phyloP scores from a whole-genome alignment of 2,329 filamentous ascomycete genomes.

The Grosmannia serpens region DNA sequence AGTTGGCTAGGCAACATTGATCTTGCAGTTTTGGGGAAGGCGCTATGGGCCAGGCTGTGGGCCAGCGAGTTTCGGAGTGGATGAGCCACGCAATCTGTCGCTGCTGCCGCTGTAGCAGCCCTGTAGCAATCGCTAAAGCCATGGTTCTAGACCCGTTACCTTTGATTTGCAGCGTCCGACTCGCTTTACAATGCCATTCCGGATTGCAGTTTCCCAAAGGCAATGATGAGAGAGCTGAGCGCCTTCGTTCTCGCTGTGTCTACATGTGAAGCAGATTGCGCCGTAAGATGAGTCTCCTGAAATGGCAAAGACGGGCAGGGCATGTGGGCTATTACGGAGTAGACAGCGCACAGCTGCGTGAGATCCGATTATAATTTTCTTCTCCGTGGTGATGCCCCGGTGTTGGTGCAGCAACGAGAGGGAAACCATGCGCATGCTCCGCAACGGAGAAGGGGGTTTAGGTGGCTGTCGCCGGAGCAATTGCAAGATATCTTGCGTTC shows the following conservation, averaged over 20 bases:
- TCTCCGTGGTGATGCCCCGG: neutral
- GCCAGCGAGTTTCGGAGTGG: neutral
- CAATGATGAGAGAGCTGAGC: neutral
- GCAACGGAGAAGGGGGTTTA: neutral
- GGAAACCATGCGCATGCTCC: neutral
- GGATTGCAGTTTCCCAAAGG: neutral
- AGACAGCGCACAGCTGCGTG: neutral
- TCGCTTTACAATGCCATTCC: too few relatives aligned
- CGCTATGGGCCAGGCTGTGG: neutral
- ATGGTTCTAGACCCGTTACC: too few relatives aligned
- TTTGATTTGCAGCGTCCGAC: too few relatives aligned
- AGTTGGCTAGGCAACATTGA: conserved; percentile 8
- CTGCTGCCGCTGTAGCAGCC: neutral
- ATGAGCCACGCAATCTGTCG: neutral
- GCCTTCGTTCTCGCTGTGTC: neutral
- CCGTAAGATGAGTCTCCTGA: neutral
- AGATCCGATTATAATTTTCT: neutral
- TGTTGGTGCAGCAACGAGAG: conserved; percentile 6
- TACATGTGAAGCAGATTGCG: neutral
- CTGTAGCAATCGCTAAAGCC: neutral
- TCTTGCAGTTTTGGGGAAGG: neutral
- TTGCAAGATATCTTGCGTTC: too few relatives aligned
- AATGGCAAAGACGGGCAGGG: neutral
- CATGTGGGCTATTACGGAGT: neutral
- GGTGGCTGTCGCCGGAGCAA: neutral